phyloP scores from a whole-genome alignment of 352 stramenopile genomes.

The Globisporangium rhizosaccharum region DNA sequence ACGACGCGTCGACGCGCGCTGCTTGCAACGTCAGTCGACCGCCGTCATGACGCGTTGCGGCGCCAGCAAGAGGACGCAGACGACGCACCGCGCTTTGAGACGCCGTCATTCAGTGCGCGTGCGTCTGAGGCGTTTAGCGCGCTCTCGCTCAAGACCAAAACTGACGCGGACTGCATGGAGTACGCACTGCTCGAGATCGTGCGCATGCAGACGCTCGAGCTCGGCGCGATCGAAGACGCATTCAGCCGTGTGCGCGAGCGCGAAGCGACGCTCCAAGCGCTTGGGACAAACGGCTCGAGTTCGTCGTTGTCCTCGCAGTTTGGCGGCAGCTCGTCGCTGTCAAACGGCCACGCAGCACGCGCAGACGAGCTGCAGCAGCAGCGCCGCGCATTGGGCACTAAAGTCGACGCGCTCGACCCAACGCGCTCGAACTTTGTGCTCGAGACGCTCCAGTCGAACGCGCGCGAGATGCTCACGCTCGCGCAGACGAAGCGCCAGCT shows the following conservation, averaged over 20 bases:
- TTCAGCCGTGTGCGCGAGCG: conserved; percentile 52
- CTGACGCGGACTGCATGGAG: conserved; percentile 77
- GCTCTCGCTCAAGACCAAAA: conserved; percentile 63
- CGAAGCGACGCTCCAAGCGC: conserved; percentile 36
- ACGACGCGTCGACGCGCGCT: conserved; percentile 28
- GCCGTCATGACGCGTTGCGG: conserved; percentile 17
- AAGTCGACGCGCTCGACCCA: conserved; percentile 57
- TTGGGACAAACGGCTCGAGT: conserved; percentile 8
- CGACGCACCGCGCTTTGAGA: conserved; percentile 43
- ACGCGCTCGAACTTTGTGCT: conserved; percentile 61
- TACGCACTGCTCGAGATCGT: conserved; percentile 74
- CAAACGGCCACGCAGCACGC: too few species aligned
- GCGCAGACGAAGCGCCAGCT: conserved; percentile 62
- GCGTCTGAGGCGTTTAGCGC: conserved; percentile 69
- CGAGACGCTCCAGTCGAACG: conserved; percentile 60
- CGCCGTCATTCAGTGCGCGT: conserved; percentile 57
- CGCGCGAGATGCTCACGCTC: conserved; percentile 69
- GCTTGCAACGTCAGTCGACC: conserved; percentile 23
- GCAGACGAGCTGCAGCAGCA: conserved; percentile 42
- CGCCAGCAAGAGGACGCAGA: conserved; percentile 45
- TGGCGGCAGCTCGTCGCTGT: too few species aligned
- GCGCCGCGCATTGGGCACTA: conserved; percentile 43
- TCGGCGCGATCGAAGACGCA: conserved; percentile 69
- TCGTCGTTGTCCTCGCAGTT: too few species aligned
- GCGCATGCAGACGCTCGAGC: conserved; percentile 74